These are phyloP conservation scores for Eucalyptus polybractea DNA, from an alignment of 345 rosid species.

Conservation along the genomic window DNA sequence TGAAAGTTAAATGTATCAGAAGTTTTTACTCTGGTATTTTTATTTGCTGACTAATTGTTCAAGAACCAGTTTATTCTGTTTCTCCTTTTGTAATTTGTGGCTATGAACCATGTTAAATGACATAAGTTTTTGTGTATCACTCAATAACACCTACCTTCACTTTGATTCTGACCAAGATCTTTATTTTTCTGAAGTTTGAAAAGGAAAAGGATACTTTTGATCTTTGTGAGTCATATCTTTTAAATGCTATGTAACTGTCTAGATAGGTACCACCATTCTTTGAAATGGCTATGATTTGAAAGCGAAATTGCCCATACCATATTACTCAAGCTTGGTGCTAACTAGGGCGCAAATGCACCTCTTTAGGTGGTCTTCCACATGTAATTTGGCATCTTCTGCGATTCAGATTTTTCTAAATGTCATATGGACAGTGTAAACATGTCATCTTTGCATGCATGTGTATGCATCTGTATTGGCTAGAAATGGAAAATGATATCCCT, in stretches of 20 bases:
- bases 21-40: neutral
- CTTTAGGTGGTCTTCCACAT: neutral
- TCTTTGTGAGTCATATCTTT: neutral
- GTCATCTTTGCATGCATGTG: neutral
- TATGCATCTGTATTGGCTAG: neutral
- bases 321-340: neutral
- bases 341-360: neutral
- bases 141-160: neutral
- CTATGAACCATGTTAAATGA: neutral
- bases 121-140: neutral
- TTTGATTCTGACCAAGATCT: neutral
- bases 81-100: neutral
- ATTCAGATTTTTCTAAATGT: neutral
- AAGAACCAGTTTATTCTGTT: neutral
- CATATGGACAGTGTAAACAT: neutral
- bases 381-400: neutral
- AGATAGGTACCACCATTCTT: neutral
- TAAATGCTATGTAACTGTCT: neutral
- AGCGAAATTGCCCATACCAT: neutral
- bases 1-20: neutral
- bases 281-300: neutral
- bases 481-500: neutral
- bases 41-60: neutral
- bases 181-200: neutral
- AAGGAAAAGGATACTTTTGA: neutral